Percentiles rank a stretch among this genome's conserved stretches.
These are phyloP conservation scores for Poa annua DNA, from an alignment of 176 grass and related monocot species.

Conservation along the genomic window DNA sequence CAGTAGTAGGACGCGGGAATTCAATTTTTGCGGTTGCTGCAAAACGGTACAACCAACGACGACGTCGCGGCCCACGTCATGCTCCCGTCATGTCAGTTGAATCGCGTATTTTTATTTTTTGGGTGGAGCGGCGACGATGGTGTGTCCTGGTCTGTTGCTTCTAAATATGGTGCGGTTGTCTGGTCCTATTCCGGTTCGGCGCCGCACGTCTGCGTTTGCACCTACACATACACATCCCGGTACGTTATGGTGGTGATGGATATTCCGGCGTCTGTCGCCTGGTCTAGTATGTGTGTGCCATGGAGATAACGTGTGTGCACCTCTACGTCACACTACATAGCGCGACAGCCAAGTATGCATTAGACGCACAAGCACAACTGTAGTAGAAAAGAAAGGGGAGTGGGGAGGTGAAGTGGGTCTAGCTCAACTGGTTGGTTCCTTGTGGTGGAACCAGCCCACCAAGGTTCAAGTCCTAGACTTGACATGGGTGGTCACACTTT, in stretches of 20 bases:
- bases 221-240: background rate
- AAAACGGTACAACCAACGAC: background rate
- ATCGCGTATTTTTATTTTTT: too few relatives aligned
- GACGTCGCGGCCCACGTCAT: background rate
- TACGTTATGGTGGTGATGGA: background rate
- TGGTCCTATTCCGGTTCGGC: constrained; percentile 46
- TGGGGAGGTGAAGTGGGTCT: too few relatives aligned
- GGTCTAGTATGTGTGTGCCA: background rate
- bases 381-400: background rate
- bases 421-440: too few relatives aligned
- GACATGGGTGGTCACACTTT: too few relatives aligned
- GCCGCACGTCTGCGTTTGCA: constrained; percentile 21
- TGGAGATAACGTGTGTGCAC: background rate
- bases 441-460: too few relatives aligned
- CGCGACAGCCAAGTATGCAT: background rate
- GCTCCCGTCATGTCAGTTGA: constrained; percentile 18
- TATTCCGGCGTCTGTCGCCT: background rate
- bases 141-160: background rate
- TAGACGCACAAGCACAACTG: background rate
- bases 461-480: too few relatives aligned
- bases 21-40: background rate
- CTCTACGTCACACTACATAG: background rate
- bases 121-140: too few relatives aligned
- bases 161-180: constrained; percentile 29
- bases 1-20: background rate